These are phyloP conservation scores for Lodderomyces pseudojiufengensis DNA, from an alignment of 1,139 yeast genomes.

Conservation along the genomic window DNA sequence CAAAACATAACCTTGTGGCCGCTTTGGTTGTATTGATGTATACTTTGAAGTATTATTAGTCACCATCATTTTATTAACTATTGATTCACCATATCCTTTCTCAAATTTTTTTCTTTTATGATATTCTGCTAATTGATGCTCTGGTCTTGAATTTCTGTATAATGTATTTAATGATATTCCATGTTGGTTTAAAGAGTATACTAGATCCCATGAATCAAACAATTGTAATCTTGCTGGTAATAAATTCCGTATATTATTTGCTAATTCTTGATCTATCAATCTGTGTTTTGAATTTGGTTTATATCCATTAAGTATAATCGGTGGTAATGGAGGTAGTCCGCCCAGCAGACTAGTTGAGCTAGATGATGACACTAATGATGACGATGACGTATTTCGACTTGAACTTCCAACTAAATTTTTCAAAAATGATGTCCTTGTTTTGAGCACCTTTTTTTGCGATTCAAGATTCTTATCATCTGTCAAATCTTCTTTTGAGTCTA, in stretches of 20 bases:
- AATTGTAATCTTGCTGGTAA: slow-evolving; percentile 78
- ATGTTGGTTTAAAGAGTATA: slow-evolving; percentile 84
- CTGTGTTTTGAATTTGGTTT: slow-evolving; percentile 50
- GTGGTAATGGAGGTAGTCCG: slow-evolving; percentile 33
- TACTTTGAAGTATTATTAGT: slow-evolving; percentile 15
- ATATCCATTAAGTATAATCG: slow-evolving; percentile 50
- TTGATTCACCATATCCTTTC: slow-evolving; percentile 36
- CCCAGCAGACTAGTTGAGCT: slow-evolving; percentile 5
- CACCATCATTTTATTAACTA: slow-evolving; percentile 31
- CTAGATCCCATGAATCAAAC: slow-evolving; percentile 69
- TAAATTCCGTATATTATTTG: slow-evolving; percentile 67
- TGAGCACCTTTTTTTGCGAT: slow-evolving; percentile 5
- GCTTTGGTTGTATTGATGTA: slow-evolving; percentile 18
- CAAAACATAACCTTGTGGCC: slow-evolving; percentile 66
- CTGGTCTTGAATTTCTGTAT: slow-evolving; percentile 40
- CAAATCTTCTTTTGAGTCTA: slow-evolving; percentile 1
- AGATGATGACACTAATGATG: slow-evolving; percentile 8
- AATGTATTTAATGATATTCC: slow-evolving; percentile 85
- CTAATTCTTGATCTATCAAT: slow-evolving; percentile 57
- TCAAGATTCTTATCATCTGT: slow-evolving; percentile 3
- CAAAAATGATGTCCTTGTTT: slow-evolving; percentile 11
- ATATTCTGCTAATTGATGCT: slow-evolving; percentile 25
- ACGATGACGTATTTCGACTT: slow-evolving; percentile 5
- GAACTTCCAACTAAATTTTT: slow-evolving; percentile 10
- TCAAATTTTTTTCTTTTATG: slow-evolving; percentile 19